Conservation (phyloP, 352 stramenopile genomes). For the Phytophthora pisi region DNA sequence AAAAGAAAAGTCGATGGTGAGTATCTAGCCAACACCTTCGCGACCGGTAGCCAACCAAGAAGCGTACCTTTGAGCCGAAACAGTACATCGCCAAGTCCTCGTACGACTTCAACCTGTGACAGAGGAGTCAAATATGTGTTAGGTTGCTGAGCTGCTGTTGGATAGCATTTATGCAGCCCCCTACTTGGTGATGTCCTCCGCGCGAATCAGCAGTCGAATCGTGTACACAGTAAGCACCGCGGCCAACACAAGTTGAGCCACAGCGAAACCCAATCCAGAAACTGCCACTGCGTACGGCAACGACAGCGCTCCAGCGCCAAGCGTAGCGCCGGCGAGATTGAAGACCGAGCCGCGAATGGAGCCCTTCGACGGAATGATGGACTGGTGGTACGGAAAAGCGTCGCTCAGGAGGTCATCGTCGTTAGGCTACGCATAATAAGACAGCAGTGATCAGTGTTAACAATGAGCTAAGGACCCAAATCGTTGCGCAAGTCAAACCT, state of each 20-base stretch:
- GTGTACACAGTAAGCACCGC: constrained; percentile 82
- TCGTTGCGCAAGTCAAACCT: constrained; percentile 12
- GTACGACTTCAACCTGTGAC: constrained; percentile 81
- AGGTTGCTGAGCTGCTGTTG: not conserved
- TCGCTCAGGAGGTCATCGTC: constrained; percentile 60
- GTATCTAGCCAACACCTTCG: not conserved
- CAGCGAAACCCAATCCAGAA: constrained; percentile 77
- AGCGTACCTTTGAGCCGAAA: constrained; percentile 72
- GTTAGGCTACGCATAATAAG: constrained; percentile 20
- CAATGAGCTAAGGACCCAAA: not conserved
- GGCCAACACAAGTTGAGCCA: constrained; percentile 72
- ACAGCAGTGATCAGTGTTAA: constrained; percentile 1
- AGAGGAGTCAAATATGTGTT: constrained; percentile 5
- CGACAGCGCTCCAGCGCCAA: constrained; percentile 78
- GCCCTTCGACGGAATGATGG: constrained; percentile 79
- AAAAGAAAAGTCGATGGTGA: constrained; percentile 7
- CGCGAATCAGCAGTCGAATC: constrained; percentile 82
- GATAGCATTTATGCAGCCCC: constrained; percentile 6
- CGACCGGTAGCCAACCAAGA: too few relatives aligned
- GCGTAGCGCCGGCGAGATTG: constrained; percentile 81
- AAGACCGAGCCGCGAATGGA: constrained; percentile 87
- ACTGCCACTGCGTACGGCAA: constrained; percentile 83
- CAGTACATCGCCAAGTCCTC: constrained; percentile 85
- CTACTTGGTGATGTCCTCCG: constrained; percentile 81
- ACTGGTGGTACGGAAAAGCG: constrained; percentile 78